Evolutionary conservation across 768 basidiomycete species (phyloP).

Genomic region (Termitomyces sp.): DNA sequence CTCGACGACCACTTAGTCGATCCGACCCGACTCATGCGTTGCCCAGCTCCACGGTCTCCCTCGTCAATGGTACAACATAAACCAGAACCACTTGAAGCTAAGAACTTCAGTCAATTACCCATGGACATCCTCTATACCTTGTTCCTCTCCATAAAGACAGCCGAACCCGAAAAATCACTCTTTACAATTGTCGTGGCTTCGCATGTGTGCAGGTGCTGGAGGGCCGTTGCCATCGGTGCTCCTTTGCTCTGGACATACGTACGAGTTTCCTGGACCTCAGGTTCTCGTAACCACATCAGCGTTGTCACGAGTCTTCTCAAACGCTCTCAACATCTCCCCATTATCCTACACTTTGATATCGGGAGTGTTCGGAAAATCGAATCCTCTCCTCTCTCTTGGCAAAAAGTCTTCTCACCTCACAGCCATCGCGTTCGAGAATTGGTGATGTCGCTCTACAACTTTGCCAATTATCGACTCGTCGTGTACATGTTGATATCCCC

Average conservation of each 20-base stretch:
- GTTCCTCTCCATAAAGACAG: conserved; percentile 6
- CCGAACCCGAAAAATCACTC: conserved; percentile 11
- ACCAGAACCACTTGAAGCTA: neutral
- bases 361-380: neutral
- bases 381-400: neutral
- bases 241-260: conserved; percentile 19
- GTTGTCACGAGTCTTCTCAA: conserved; percentile 11
- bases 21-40: neutral
- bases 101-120: conserved; percentile 8
- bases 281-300: conserved; percentile 2
- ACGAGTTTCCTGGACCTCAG: conserved; percentile 9
- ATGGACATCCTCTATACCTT: conserved; percentile 16
- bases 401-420: neutral
- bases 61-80: neutral
- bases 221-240: conserved; percentile 10
- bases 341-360: conserved; percentile 13
- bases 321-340: conserved; percentile 12
- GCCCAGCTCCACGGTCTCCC: neutral
- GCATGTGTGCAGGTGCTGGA: conserved; percentile 17
- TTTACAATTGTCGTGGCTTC: conserved; percentile 11
- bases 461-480: neutral
- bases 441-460: neutral
- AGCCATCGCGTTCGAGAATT: conserved; percentile 11
- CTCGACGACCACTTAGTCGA: neutral
- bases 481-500: conserved; percentile 5